Conservation (phyloP, 805 yeast genomes). For the Yarrowia sp. region DNA sequence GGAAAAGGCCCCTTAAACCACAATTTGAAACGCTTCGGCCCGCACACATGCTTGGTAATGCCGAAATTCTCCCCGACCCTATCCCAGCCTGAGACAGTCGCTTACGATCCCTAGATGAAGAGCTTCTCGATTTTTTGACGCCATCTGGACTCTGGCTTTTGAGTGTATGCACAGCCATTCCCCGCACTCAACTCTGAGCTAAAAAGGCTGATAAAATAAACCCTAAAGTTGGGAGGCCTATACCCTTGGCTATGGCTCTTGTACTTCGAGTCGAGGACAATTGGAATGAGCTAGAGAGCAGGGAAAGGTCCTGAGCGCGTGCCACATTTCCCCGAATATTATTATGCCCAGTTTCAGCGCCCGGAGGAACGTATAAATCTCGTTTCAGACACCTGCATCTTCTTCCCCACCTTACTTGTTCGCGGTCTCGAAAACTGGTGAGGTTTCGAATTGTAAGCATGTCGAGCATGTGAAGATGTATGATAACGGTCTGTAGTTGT, state of each 20-base stretch:
- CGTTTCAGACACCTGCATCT: not conserved
- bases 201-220: not conserved
- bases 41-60: not conserved
- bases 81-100: no score
- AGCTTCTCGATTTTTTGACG: not conserved
- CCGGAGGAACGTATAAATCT: no score
- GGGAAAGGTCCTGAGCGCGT: no score
- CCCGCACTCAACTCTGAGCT: conserved; percentile 18
- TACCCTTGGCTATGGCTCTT: no score
- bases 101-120: no score
- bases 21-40: not conserved
- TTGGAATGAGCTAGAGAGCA: conserved; percentile 14
- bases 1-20: not conserved
- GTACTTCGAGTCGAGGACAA: not conserved
- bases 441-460: not conserved
- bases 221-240: not conserved
- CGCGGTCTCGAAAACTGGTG: not conserved
- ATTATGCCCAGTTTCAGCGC: no score
- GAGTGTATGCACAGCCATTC: conserved; percentile 22
- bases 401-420: conserved; percentile 9
- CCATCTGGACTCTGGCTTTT: conserved; percentile 1
- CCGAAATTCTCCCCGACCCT: not conserved
- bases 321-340: no score
- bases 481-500: no score
- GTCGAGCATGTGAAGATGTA: not conserved